Conservation (phyloP, 2,329 filamentous ascomycete genomes). For the Juglanconis oblonga region DNA sequence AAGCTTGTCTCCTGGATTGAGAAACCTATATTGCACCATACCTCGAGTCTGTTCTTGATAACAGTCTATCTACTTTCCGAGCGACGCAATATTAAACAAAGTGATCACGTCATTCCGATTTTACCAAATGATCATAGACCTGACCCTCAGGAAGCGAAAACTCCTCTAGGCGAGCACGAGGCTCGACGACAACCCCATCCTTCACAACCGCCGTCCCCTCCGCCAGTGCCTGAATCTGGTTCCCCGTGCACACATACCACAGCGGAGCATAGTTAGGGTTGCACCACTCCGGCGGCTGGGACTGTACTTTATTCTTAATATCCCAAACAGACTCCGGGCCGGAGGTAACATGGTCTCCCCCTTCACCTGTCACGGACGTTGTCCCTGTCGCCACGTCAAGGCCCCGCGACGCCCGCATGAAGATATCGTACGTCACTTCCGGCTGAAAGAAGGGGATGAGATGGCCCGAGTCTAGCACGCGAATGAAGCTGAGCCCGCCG, state of each 20-base stretch:
- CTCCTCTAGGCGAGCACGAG: neutral
- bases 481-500: conserved; percentile 43
- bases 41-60: too few relatives aligned
- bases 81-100: neutral
- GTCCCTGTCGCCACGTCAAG: conserved; percentile 52
- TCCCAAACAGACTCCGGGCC: conserved; percentile 18
- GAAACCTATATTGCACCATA: too few relatives aligned
- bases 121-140: neutral
- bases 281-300: conserved; percentile 5
- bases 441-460: conserved; percentile 48
- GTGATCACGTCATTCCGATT: neutral
- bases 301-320: conserved; percentile 11
- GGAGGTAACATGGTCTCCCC: conserved; percentile 9
- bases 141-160: neutral
- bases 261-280: conserved; percentile 3
- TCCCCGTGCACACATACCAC: neutral
- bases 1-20: too few relatives aligned
- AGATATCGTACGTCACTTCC: conserved; percentile 46
- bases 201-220: neutral
- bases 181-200: neutral
- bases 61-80: neutral
- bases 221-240: conserved; percentile 1
- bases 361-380: conserved; percentile 27
- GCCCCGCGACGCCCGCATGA: conserved; percentile 43
- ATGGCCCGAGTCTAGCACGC: conserved; percentile 44